Evolutionary conservation across 1,284 basidiomycete genomes (phyloP).

Genomic region (Malassezia globosa): DNA sequence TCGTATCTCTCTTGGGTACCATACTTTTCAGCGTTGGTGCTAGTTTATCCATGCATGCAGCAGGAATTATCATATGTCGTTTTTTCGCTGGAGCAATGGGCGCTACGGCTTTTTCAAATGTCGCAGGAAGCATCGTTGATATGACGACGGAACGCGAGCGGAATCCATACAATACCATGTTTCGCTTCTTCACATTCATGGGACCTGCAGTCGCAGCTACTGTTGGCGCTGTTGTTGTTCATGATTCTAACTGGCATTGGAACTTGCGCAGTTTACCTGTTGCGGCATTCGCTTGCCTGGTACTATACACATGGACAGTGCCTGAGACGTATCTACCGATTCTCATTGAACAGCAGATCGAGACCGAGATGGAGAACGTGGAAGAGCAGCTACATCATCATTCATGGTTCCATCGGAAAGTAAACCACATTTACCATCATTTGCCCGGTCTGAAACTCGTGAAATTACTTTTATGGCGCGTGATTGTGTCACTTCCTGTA

Average conservation of each 20-base stretch:
- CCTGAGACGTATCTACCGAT: slow-evolving; percentile 14
- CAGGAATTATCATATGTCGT: slow-evolving; percentile 11
- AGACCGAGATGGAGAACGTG: not conserved
- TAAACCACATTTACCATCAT: not conserved
- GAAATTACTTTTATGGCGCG: not conserved
- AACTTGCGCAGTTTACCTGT: slow-evolving; percentile 17
- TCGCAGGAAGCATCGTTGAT: slow-evolving; percentile 19
- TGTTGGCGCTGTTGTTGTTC: slow-evolving; percentile 13
- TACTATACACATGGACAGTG: slow-evolving; percentile 14
- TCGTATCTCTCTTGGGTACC: not conserved
- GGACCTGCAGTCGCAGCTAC: slow-evolving; percentile 16
- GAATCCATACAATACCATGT: slow-evolving; percentile 15
- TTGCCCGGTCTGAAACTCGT: not conserved
- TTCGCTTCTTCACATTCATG: slow-evolving; percentile 13
- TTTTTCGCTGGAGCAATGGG: slow-evolving; percentile 13
- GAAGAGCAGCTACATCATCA: not conserved
- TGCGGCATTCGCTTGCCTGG: not conserved
- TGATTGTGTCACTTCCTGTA: not conserved
- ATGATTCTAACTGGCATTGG: slow-evolving; percentile 17
- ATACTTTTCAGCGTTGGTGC: slow-evolving; percentile 15
- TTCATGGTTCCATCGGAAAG: not conserved
- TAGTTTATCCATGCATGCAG: slow-evolving; percentile 7
- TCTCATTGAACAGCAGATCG: not conserved
- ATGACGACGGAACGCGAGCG: slow-evolving; percentile 21
- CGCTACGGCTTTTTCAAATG: slow-evolving; percentile 13